These are phyloP conservation scores for Ganoderma leucocontextum DNA, from an alignment of 1,284 basidiomycete genomes.

Conservation along the genomic window DNA sequence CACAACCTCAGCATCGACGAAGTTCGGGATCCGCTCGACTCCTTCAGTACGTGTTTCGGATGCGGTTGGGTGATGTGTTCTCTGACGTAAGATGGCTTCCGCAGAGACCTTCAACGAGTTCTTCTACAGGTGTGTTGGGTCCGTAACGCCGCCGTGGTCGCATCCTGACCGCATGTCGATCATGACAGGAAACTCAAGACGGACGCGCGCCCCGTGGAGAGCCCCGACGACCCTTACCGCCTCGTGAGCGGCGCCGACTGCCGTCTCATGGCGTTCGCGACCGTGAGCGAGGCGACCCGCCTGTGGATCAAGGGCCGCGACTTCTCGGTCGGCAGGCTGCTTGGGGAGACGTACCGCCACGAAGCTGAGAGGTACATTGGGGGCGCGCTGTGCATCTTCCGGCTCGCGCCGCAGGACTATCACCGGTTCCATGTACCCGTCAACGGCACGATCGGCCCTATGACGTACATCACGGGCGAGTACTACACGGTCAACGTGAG, in stretches of 20 bases:
- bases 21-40: conserved; percentile 82
- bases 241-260: conserved; percentile 94
- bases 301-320: conserved; percentile 99
- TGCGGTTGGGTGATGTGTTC: neutral
- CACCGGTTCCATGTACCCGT: conserved; percentile 97
- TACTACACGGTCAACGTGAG: conserved; percentile 93
- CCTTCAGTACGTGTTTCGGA: conserved; percentile 70
- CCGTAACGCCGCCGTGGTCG: conserved; percentile 13
- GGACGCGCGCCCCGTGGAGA: conserved; percentile 80
- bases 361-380: conserved; percentile 77
- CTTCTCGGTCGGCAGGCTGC: conserved; percentile 81
- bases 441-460: conserved; percentile 82
- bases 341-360: conserved; percentile 81
- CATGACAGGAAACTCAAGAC: conserved; percentile 83
- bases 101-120: conserved; percentile 90
- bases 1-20: conserved; percentile 87
- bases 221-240: conserved; percentile 75
- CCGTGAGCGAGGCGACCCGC: conserved; percentile 83
- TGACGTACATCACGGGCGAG: conserved; percentile 84
- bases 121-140: conserved; percentile 71
- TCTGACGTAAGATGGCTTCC: neutral
- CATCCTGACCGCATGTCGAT: conserved; percentile 36
- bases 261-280: conserved; percentile 93
- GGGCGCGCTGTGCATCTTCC: conserved; percentile 86
- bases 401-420: conserved; percentile 96